These are phyloP conservation scores for Ramaria sp. DNA, from an alignment of 768 basidiomycete genomes.

Conservation along the genomic window DNA sequence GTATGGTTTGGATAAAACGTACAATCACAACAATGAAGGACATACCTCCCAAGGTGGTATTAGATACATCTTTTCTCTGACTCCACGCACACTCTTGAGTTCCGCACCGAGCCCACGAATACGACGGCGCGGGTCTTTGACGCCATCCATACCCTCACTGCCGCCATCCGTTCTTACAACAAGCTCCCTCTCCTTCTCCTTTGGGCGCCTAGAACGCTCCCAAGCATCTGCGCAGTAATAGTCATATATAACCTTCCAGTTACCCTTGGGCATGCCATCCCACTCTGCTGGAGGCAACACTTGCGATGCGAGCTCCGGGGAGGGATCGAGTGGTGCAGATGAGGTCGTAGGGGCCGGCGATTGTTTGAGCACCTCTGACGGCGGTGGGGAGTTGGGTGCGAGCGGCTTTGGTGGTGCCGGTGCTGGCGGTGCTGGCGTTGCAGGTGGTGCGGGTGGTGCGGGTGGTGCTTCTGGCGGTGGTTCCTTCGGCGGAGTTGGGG, in stretches of 20 bases:
- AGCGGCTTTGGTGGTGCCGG: constrained; percentile 5
- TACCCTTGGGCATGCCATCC: not conserved
- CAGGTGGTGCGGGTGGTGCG: constrained; percentile 3
- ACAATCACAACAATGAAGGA: not conserved
- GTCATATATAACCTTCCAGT: constrained; percentile 19
- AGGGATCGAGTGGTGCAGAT: not conserved
- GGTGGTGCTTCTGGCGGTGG: not conserved
- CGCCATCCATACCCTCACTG: not conserved
- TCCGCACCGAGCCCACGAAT: not conserved
- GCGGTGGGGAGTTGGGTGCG: constrained; percentile 10
- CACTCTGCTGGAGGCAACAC: constrained; percentile 20
- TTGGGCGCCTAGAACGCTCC: constrained; percentile 35
- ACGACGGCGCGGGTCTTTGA: not conserved
- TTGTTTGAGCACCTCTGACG: not conserved
- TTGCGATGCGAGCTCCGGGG: constrained; percentile 19
- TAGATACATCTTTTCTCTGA: constrained; percentile 5
- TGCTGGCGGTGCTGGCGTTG: not conserved
- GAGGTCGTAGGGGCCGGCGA: not conserved
- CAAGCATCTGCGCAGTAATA: constrained; percentile 45
- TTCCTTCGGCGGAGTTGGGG: constrained; percentile 1
- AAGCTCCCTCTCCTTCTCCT: constrained; percentile 24
- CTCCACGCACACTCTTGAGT: not conserved
- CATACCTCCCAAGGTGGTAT: constrained; percentile 5
- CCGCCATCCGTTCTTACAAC: constrained; percentile 3
- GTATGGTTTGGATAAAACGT: not conserved